Conservation (phyloP, 371 early-diverging fungal genomes). For the Umbelopsis sp. region DNA sequence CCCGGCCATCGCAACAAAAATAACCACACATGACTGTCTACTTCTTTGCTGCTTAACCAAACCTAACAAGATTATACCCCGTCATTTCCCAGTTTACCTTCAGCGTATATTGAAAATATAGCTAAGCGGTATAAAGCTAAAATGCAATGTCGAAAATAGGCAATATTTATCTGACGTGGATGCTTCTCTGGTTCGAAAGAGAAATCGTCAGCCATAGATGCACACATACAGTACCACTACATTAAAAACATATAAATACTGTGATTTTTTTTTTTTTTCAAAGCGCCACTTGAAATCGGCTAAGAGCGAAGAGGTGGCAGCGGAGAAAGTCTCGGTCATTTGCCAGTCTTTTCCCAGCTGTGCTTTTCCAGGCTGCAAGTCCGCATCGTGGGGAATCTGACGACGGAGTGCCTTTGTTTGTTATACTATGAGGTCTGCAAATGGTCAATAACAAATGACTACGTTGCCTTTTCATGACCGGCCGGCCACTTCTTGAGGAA, state of each 20-base stretch:
- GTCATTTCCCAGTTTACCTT: background rate
- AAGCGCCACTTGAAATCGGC: slow-evolving; percentile 17
- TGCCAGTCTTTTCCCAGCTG: no score
- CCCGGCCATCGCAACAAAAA: slow-evolving; percentile 13
- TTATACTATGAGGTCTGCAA: no score
- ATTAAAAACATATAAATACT: background rate
- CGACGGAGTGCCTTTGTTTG: no score
- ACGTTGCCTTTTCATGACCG: no score
- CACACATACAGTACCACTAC: background rate
- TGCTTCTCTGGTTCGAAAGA: no score
- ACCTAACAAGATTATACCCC: background rate
- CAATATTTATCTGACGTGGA: no score
- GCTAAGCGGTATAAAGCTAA: no score
- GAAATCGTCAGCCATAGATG: background rate
- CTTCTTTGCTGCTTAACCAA: background rate
- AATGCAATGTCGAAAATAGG: background rate
- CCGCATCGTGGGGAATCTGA: no score
- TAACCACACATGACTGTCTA: background rate
- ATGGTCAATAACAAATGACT: no score
- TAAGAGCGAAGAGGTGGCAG: background rate
- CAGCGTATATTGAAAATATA: background rate
- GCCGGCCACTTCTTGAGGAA: no score
- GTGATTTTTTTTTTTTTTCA: background rate
- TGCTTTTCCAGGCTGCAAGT: no score
- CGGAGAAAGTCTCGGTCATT: background rate